Evolutionary conservation across 345 rosid species (phyloP).

Genomic region (Microthlaspi erraticum): DNA sequence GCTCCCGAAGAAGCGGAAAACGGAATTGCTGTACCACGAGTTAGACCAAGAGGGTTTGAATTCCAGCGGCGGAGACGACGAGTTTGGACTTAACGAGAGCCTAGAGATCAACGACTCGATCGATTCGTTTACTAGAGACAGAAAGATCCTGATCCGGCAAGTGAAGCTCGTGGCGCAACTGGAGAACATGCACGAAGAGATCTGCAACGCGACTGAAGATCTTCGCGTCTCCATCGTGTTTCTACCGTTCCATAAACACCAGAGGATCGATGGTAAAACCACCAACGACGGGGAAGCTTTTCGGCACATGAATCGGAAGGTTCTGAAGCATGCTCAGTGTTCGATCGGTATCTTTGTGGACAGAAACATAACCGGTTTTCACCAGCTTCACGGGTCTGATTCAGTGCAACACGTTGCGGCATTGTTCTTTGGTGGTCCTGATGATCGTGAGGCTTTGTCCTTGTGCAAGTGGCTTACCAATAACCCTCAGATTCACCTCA

Average conservation of each 20-base stretch:
- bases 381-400: constrained; percentile 56
- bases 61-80: constrained; percentile 64
- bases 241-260: constrained; percentile 90
- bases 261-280: constrained; percentile 72
- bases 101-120: constrained; percentile 73
- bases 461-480: constrained; percentile 60
- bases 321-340: constrained; percentile 77
- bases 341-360: constrained; percentile 76
- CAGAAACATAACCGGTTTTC: constrained; percentile 73
- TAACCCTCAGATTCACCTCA: constrained; percentile 55
- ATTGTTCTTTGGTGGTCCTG: constrained; percentile 87
- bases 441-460: constrained; percentile 89
- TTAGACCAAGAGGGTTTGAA: constrained; percentile 59
- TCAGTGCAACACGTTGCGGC: constrained; percentile 62
- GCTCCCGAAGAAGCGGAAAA: constrained; percentile 60
- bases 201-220: constrained; percentile 71
- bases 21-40: constrained; percentile 65
- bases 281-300: constrained; percentile 66
- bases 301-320: constrained; percentile 68
- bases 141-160: constrained; percentile 56
- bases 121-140: constrained; percentile 60
- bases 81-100: constrained; percentile 79
- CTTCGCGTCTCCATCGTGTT: constrained; percentile 69
- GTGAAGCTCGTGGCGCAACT: constrained; percentile 63
- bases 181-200: constrained; percentile 64